Percentiles rank a stretch among this genome's conserved stretches.
These are phyloP conservation scores for Suillus alpinus DNA, from an alignment of 768 basidiomycete species.

Conservation along the genomic window DNA sequence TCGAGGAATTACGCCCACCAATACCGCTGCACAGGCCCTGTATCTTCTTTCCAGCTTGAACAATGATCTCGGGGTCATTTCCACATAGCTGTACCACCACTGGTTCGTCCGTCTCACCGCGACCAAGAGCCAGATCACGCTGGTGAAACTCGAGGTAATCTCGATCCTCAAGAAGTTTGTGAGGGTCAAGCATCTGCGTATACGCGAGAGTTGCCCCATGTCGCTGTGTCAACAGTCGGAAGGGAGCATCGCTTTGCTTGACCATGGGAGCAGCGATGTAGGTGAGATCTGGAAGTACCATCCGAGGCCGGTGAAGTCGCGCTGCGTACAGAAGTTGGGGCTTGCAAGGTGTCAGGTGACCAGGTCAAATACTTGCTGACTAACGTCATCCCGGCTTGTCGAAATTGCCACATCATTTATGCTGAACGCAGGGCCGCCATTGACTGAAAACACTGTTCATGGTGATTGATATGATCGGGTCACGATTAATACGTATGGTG, in stretches of 20 bases:
- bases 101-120: slow-evolving; percentile 29
- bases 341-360: no score
- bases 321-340: no score
- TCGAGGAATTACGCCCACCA: slow-evolving; percentile 40
- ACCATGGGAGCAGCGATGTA: slow-evolving; percentile 74
- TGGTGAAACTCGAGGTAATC: slow-evolving; percentile 65
- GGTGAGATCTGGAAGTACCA: slow-evolving; percentile 21
- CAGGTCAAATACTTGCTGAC: background rate
- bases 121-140: slow-evolving; percentile 43
- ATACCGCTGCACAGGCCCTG: slow-evolving; percentile 65
- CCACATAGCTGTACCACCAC: slow-evolving; percentile 76
- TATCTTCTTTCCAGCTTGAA: slow-evolving; percentile 58
- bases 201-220: slow-evolving; percentile 69
- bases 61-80: slow-evolving; percentile 59
- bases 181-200: slow-evolving; percentile 75
- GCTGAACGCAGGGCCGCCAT: background rate
- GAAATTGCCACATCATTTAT: background rate
- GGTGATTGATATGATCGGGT: background rate
- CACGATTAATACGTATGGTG: background rate
- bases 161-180: slow-evolving; percentile 57
- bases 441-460: background rate
- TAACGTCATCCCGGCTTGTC: background rate
- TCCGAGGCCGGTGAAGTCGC: background rate
- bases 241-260: slow-evolving; percentile 76
- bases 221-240: slow-evolving; percentile 56